Base-by-base conservation (phyloP, 768 basidiomycete genomes). In the Termitomyces sp. region DNA sequence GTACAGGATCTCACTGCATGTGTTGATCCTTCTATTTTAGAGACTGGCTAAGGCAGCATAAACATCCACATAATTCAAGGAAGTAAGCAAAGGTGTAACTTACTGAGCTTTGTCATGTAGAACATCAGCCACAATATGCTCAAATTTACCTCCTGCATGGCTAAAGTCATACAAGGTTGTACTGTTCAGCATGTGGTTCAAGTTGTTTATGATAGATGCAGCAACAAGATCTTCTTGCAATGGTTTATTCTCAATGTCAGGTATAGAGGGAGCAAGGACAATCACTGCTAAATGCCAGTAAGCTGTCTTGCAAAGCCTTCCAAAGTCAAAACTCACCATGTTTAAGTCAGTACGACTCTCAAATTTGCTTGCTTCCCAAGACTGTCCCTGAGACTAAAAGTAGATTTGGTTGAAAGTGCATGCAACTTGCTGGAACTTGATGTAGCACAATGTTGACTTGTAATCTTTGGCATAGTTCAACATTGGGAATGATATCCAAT, bases 61-160 rank as follows among this genome's bases (percentile, higher is more conserved):
- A 12, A 16, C 25, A 35, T 9, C 35, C 14, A 35, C 35, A 34
- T 4, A 31, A 25, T 16, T 5, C 12, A 34, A 27, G 14, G 8
- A 17, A 16, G 27, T 23, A 32, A 48, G 32, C 29, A 29, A 29
- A 29, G 29, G 29, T 29, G 29, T 29, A 29, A n/a, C 35, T 53
- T 46, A 40, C 50, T 5, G 1, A 27, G 6, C 19, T 32, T 46
- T 29, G 12, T 57, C 49, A 19, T 40, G 2, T 23, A 57, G 37
- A 31, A 42, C 25, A 23, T 52, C 56, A 9, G 42, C 50, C 42
- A 57, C 31, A 31, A 57, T 57, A 8, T 57, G 42, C 12, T 53
- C 49, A 23, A 52, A 46, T 23, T 57, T 34, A 2, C 56, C 43
- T 25, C 50, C 50, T 10, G 56, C 56, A 40, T 57, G 56, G 27